Percentiles rank a stretch among this genome's conserved stretches.
phyloP scores from a whole-genome alignment of 768 basidiomycete genomes.

The Podaxis sp. region DNA sequence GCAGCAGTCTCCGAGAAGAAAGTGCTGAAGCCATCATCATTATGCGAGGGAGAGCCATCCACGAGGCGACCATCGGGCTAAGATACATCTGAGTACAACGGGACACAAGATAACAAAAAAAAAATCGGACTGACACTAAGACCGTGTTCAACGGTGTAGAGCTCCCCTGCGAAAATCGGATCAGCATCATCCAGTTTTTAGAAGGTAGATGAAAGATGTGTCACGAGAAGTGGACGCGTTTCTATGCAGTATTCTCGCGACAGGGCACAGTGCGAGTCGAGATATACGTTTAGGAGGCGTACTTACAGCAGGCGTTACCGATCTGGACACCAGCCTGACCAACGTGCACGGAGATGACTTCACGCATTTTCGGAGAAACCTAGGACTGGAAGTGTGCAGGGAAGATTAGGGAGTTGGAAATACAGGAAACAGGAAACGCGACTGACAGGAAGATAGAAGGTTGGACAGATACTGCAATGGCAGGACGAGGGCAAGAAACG shows the following conservation, averaged over 20 bases:
- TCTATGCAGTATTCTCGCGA: slow-evolving; percentile 11
- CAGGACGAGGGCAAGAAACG: slow-evolving; percentile 38
- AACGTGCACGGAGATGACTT: slow-evolving; percentile 98
- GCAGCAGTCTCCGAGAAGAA: slow-evolving; percentile 98
- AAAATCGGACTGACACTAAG: slow-evolving; percentile 67
- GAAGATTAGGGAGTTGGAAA: slow-evolving; percentile 17
- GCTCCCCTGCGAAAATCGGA: slow-evolving; percentile 70
- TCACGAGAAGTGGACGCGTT: slow-evolving; percentile 30
- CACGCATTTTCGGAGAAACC: slow-evolving; percentile 57
- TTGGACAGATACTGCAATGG: slow-evolving; percentile 33
- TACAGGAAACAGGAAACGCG: slow-evolving; percentile 18
- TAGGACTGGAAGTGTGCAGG: slow-evolving; percentile 15
- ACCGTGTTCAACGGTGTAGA: slow-evolving; percentile 98
- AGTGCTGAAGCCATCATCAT: slow-evolving; percentile 93
- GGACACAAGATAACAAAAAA: neutral
- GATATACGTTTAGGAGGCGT: slow-evolving; percentile 14
- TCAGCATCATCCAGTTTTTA: slow-evolving; percentile 34
- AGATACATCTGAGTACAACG: slow-evolving; percentile 17
- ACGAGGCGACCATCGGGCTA: slow-evolving; percentile 93
- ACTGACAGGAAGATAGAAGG: slow-evolving; percentile 28
- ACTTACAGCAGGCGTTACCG: slow-evolving; percentile 98
- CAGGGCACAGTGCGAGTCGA: slow-evolving; percentile 15
- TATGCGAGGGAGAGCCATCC: slow-evolving; percentile 68
- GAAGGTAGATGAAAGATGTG: slow-evolving; percentile 12
- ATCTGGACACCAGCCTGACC: slow-evolving; percentile 98